These are phyloP conservation scores for Alternaria longipes DNA, from an alignment of 2,329 filamentous ascomycete species.

Conservation along the genomic window DNA sequence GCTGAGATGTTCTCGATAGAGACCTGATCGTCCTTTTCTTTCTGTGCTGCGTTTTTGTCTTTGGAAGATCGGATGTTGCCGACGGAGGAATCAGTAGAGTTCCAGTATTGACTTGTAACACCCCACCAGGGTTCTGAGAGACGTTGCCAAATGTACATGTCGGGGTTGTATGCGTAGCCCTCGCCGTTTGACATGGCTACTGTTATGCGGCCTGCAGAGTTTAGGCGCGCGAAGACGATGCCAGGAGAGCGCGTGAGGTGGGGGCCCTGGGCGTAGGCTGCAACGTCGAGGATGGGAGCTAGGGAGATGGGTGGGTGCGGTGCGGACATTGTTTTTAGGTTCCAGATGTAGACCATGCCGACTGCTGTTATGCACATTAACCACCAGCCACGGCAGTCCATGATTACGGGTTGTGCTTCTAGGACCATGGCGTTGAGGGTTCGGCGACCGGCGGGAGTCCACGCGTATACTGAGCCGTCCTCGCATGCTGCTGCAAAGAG, in stretches of 20 bases:
- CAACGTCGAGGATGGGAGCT: slow-evolving; percentile 87
- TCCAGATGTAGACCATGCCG: slow-evolving; percentile 93
- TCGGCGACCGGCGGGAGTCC: slow-evolving; percentile 90
- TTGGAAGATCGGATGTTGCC: slow-evolving; percentile 76
- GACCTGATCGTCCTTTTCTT: slow-evolving; percentile 57
- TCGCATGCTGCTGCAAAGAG: slow-evolving; percentile 96
- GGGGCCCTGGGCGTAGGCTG: slow-evolving; percentile 78
- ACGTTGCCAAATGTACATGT: slow-evolving; percentile 91
- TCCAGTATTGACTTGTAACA: slow-evolving; percentile 98
- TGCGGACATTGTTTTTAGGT: slow-evolving; percentile 81
- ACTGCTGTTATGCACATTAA: slow-evolving; percentile 87
- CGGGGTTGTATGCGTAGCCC: slow-evolving; percentile 86
- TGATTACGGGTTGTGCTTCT: slow-evolving; percentile 91
- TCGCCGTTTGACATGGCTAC: slow-evolving; percentile 95
- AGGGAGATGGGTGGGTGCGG: slow-evolving; percentile 91
- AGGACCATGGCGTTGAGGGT: slow-evolving; percentile 85
- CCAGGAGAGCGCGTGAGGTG: slow-evolving; percentile 83
- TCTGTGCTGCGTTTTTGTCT: slow-evolving; percentile 32
- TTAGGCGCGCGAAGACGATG: slow-evolving; percentile 89
- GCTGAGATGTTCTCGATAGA: slow-evolving; percentile 75
- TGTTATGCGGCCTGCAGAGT: slow-evolving; percentile 84
- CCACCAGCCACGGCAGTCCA: slow-evolving; percentile 91
- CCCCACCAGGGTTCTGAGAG: slow-evolving; percentile 99
- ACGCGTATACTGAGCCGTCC: slow-evolving; percentile 87
- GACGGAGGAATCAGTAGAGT: slow-evolving; percentile 91